Base-by-base conservation (phyloP, 352 stramenopile species). In the Globisporangium sylvaticum region DNA sequence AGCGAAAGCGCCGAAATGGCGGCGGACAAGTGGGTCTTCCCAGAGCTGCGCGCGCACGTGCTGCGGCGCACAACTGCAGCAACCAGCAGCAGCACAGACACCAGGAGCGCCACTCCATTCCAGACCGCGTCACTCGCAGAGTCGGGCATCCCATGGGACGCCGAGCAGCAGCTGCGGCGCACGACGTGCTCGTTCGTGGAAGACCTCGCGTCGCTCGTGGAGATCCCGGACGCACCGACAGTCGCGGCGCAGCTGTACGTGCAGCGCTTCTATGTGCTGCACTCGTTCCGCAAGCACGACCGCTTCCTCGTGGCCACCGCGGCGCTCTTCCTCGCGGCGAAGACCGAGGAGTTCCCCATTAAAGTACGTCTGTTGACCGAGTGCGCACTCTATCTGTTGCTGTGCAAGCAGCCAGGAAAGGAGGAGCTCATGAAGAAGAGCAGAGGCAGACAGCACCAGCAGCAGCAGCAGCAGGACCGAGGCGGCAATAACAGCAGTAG, bases 331-430 rank as follows among this genome's bases (percentile, higher is more conserved):
- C 75, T 94, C 20, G 83, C 83, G 0, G 78, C 76, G 53, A 94
- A 94, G 73, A 78, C 73, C 22, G 86, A 92, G 68, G 87, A 94
- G 42, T 92, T 91, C 67, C 74, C 81, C 1, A 81, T 94, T 58
- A 92, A 94, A 66, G 75, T 92, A 53, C 86, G 83, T 6, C 78
- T 88, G 56, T 69, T 94, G 58, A 92, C 87, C 54, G 87, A 94
- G 71, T 88, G 76, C 66, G 79, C 78, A 53, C 78, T 94, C 67
- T 92, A 79, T 54, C 55, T 94, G 34, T 64, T 92, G 42, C 24
- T 85, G 29, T 87, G 79, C 65, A 62, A 76, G n/a, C 67, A 84
- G 31, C 74, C 78, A 1, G 29, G 37, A 3, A 65, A 65, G 10
- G 65, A 66, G 3, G 50, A 65, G 52, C 59, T 70, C 18, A n/a